Base-by-base conservation (phyloP, 2,329 filamentous ascomycete species). In the Arthrobotrys sphaeroides region DNA sequence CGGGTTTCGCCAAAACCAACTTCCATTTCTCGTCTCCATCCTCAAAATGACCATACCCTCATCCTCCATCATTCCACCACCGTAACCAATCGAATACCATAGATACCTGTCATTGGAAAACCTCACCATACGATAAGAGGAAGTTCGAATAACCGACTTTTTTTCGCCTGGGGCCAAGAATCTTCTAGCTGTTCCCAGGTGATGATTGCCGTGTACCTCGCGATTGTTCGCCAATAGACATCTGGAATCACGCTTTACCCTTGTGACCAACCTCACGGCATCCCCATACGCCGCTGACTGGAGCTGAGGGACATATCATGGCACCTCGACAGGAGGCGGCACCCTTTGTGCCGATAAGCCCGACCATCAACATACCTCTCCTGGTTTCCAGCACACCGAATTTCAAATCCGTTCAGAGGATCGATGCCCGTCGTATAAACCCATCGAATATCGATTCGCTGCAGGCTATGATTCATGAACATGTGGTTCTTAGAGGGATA, bases 401-500 rank as follows among this genome's bases (percentile, higher is more conserved):
- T 80, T 96, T 99, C 80, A 89, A 93, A 82, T 95, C 91, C 88
- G 94, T 91, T 5, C 88, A 91, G 59, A 89, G 93, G 55, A 91
- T 98, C 36, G 90, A 90, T 3, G 90, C 88, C 77, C 87, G 91
- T 31, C 91, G 92, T 82, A 91, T 98, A 79, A 88, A 90, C 70
- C 87, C 88, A 59, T 88, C 96, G 70, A 91, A 92, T 1, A 85
- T 91, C 20, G 88, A 91, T 57, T 88, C 90, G 36, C 96, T 99
- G 76, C 93, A 97, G 82, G 92, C 92, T 82, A 86, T 98, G 7
- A 90, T 98, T 0, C 84, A 90, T 51, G 85, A 93, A 5, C 91
- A 96, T 82, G 93, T 98, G 13, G 90, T 97, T 60, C 86, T 90
- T 55, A 90, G 90, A 24, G 95, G 95, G 1, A 93, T 93, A 78